Base-by-base conservation (phyloP, 805 yeast genomes). In the Metschnikowia drakensbergensis region DNA sequence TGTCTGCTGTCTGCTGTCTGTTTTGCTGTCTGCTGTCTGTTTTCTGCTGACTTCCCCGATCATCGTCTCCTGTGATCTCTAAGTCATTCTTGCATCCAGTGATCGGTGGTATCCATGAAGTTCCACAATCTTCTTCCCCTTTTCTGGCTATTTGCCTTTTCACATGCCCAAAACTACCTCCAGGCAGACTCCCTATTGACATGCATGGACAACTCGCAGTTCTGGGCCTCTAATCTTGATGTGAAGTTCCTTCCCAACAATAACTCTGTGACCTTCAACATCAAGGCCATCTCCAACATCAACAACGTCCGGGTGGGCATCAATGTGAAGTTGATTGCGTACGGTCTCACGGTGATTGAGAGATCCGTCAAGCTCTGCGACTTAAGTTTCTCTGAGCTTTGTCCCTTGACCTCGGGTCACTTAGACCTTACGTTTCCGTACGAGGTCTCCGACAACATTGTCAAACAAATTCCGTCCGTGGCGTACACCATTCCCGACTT, bases 401-500 rank as follows among this genome's bases (percentile, higher is more conserved):
- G 99, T 74, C 99, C 99, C 3, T 76, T 94, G 51, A 64, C 83
- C 27, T 80, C 96, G 2, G 98, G 98, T 35, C 89, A 91, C 66
- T 79, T 94, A 57, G 95, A 87, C 54, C 75, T 92, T 37, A 59
- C 66, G 33, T 75, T 86, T 11, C 66, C 71, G 29, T 76, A 82
- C 57, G 53, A 59, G 4, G 54, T 89, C 7, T 63, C 73, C 8
- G 47, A 52, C 6, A 65, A 69, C 27, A 60, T 82, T 47, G 66
- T 78, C 4, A 64, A 68, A 9, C 67, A 76, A 50, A 78, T 94
- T 49, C 99, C 99, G 1, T 77, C 82, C 7, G 74, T 94, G 23
- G 97, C 97, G 1, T 94, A 82, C 68, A 82, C 92, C 1, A 79
- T 94, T 46, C 99, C 99, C 0, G 96, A 94, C 66, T 73, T 94